Conservation (phyloP, 108 stramenopile species). For the Discostella stelligeroides region DNA sequence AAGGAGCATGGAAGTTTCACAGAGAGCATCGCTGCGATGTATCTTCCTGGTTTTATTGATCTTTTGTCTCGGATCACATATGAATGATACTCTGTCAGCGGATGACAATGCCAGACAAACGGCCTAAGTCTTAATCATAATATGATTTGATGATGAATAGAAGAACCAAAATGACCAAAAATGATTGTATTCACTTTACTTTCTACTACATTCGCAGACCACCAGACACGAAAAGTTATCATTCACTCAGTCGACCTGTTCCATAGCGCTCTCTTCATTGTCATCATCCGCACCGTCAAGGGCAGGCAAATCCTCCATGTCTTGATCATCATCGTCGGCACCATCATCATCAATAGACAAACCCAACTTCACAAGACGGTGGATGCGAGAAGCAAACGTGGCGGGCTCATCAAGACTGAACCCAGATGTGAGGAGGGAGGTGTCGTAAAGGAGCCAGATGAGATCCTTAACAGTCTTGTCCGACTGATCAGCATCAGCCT, state of each 20-base stretch:
- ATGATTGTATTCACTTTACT: too few relatives aligned
- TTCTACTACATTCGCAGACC: not conserved
- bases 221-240: not conserved
- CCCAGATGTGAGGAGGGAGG: slow-evolving; percentile 97
- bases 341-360: slow-evolving; percentile 98
- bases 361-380: slow-evolving; percentile 99
- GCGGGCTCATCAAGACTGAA: slow-evolving; percentile 99
- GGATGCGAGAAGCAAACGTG: slow-evolving; percentile 99
- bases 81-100: too few relatives aligned
- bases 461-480: slow-evolving; percentile 99
- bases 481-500: slow-evolving; percentile 97
- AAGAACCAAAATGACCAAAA: too few relatives aligned
- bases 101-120: too few relatives aligned
- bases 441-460: slow-evolving; percentile 99
- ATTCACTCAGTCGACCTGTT: slow-evolving; percentile 93
- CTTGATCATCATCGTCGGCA: slow-evolving; percentile 85
- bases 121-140: too few relatives aligned
- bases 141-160: too few relatives aligned
- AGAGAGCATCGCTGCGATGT: slow-evolving; percentile 25
- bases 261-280: slow-evolving; percentile 98
- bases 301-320: slow-evolving; percentile 94
- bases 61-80: slow-evolving; percentile 1
- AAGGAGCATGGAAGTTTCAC: slow-evolving; percentile 47
- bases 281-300: slow-evolving; percentile 90
- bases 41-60: slow-evolving; percentile 28